Percentiles rank a stretch among this genome's conserved stretches.
Conservation (phyloP, 129 eudicot genomes). For the carrot (Daucus carota) region DH1_v3.0 NC_030381.2:37813501-37814000, state of each 20-base stretch:
- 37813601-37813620: neutral
- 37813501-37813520: conserved; percentile 14
- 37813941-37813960: neutral
- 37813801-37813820: too few species aligned
- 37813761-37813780: neutral
- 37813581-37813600: too few species aligned
- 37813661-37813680: neutral
- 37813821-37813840: neutral
- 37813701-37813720: conserved; percentile 26
- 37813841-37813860: neutral
- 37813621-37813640: neutral
- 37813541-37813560: conserved; percentile 8
- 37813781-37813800: conserved; percentile 1
- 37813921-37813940: neutral
- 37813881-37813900: neutral
- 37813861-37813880: neutral
- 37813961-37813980: neutral
- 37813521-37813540: neutral
- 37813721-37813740: conserved; percentile 53
- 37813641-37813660: neutral
- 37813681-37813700: conserved; percentile 18
- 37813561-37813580: conserved; percentile 11
- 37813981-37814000: too few species aligned
- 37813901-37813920: neutral
- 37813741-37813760: neutral